Evolutionary conservation across 495 filamentous ascomycete genomes (phyloP).

Genomic region (Letharia columbiana): DNA sequence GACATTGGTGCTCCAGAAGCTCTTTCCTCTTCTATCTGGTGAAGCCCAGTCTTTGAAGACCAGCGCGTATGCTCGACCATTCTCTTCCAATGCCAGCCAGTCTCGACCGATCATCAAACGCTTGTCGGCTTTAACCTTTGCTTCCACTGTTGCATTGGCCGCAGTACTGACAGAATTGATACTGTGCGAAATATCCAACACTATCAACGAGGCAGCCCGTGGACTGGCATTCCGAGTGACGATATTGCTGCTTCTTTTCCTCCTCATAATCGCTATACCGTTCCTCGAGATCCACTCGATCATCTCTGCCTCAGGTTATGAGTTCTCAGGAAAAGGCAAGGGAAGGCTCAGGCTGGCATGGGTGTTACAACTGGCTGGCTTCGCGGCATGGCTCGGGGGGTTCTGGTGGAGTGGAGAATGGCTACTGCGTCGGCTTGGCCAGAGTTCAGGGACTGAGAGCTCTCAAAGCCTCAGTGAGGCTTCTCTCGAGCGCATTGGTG

Average conservation of each 20-base stretch:
- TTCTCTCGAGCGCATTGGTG: slow-evolving; percentile 67
- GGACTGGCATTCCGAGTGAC: slow-evolving; percentile 53
- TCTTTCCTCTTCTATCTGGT: slow-evolving; percentile 57
- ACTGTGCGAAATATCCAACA: slow-evolving; percentile 69
- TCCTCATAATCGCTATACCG: slow-evolving; percentile 60
- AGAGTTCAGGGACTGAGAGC: slow-evolving; percentile 24
- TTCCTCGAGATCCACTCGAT: slow-evolving; percentile 62
- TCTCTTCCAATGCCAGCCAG: slow-evolving; percentile 19
- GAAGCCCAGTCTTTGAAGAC: slow-evolving; percentile 35
- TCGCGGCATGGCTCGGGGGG: slow-evolving; percentile 51
- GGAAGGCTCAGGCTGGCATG: slow-evolving; percentile 45
- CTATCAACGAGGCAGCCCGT: slow-evolving; percentile 53
- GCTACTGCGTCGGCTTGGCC: slow-evolving; percentile 41
- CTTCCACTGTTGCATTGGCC: slow-evolving; percentile 61
- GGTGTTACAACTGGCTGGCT: slow-evolving; percentile 47
- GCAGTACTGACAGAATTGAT: slow-evolving; percentile 67
- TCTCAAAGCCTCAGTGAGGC: slow-evolving; percentile 54
- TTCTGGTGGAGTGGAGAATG: slow-evolving; percentile 70
- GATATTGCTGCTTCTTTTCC: slow-evolving; percentile 53
- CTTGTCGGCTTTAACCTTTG: slow-evolving; percentile 52
- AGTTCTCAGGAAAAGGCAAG: slow-evolving; percentile 41
- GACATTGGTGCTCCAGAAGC: slow-evolving; percentile 47
- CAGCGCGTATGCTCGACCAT: slow-evolving; percentile 18
- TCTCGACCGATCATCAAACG: slow-evolving; percentile 30
- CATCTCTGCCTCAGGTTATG: slow-evolving; percentile 50